Evolutionary conservation across 208 protist genomes (phyloP), one percentile per base, ranked within the genome.

Genomic region (Vickermania ingenoplastis): DNA sequence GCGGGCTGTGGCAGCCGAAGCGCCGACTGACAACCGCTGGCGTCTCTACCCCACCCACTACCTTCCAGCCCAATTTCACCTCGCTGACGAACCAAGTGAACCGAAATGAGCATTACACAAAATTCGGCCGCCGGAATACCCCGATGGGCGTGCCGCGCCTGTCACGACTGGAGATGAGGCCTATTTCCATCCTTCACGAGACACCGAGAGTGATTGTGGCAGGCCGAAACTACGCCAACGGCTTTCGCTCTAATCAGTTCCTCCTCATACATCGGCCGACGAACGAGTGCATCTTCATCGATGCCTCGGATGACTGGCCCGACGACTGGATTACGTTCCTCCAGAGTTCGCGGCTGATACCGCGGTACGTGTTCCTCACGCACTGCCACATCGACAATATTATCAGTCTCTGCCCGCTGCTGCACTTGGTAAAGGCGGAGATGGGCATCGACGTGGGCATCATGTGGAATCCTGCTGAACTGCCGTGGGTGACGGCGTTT

Each of bases 351-450:
- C 59, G 64, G 0, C 65, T 92, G 24, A 79, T 62, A 1, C 73
- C 81, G 13, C 89, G 79, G 7, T 75, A 89, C 66, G 71, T 91
- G 21, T 95, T 95, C 60, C 66, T 95, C 21, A 95, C 89, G 13
- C 89, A 95, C 71, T 92, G 84, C 65, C 89, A 95, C 65, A 63
- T 95, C 25, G 89, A 95, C 71, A 90, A 83, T 59, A 48, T 95
- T 52, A 75, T 95, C 58, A 90, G 86, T 59, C 70, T 95, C 21
- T 88, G 82, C 66, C 71, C 85, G 1, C 79, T 91, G 13, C 41
- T 92, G 7, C 57, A 59, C 49, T 81, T 95, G 7, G 75, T 82
- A 55, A 77, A 86, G 69, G 52, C 56, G 2, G 69, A 86, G 56
- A 61, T 73, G 22, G 50, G 65, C 23, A 41, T 64, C 28, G 69